phyloP scores from a whole-genome alignment of 192 early-diverging fungal species.

The Backusella tarrabulga region DNA sequence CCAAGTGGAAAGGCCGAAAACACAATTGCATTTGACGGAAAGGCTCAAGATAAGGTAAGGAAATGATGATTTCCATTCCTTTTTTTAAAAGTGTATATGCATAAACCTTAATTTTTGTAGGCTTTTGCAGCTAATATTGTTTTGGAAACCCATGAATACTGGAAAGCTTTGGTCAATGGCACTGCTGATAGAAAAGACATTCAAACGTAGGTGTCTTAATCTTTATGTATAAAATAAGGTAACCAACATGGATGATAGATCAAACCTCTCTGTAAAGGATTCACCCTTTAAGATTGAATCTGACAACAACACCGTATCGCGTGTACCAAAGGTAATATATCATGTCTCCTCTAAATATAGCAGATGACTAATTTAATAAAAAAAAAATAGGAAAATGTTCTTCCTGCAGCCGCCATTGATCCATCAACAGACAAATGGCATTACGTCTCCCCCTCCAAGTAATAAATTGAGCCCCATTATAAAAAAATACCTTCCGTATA shows the following conservation, averaged over 20 bases:
- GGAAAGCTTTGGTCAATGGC: slow-evolving; percentile 74
- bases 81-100: too few relatives aligned
- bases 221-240: slow-evolving; percentile 15
- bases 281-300: slow-evolving; percentile 67
- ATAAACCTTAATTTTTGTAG: slow-evolving; percentile 24
- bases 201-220: slow-evolving; percentile 13
- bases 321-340: not conserved
- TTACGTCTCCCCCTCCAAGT: slow-evolving; percentile 59
- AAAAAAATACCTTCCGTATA: not conserved
- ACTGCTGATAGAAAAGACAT: slow-evolving; percentile 9
- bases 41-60: slow-evolving; percentile 66
- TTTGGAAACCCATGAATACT: slow-evolving; percentile 90
- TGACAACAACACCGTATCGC: slow-evolving; percentile 21
- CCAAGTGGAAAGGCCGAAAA: slow-evolving; percentile 98
- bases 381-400: slow-evolving; percentile 26
- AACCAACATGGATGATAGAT: slow-evolving; percentile 30
- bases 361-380: not conserved
- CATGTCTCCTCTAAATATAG: not conserved
- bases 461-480: not conserved
- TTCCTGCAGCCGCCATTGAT: slow-evolving; percentile 61
- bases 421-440: slow-evolving; percentile 93
- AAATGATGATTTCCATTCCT: not conserved
- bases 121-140: slow-evolving; percentile 86
- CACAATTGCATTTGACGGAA: slow-evolving; percentile 93
- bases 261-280: slow-evolving; percentile 60